Evolutionary conservation across 208 protist species (phyloP).

Genomic region (Wallacemonas collosoma): DNA sequence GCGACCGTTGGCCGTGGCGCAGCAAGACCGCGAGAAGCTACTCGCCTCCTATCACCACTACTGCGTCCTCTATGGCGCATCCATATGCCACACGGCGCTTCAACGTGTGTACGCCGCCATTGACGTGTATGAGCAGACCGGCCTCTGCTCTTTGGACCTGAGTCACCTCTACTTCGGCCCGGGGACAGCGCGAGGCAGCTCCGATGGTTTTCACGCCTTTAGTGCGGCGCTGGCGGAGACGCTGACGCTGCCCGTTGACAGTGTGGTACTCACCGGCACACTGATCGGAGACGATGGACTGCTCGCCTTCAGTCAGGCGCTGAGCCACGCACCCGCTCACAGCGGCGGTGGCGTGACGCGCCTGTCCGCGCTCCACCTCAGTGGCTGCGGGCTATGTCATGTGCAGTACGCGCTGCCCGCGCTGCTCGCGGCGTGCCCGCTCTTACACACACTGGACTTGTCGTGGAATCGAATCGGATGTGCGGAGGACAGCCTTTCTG

Average conservation of each 20-base stretch:
- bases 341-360: neutral
- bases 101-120: constrained; percentile 1
- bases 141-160: neutral
- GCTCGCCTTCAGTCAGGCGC: neutral
- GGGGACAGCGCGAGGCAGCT: neutral
- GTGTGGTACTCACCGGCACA: neutral
- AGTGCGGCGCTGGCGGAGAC: neutral
- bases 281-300: neutral
- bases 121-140: neutral
- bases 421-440: constrained; percentile 30
- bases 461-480: constrained; percentile 54
- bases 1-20: neutral
- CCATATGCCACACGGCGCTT: constrained; percentile 2
- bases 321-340: neutral
- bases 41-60: neutral
- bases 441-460: constrained; percentile 37
- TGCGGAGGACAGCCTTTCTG: constrained; percentile 21
- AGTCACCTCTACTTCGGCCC: constrained; percentile 5
- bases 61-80: neutral
- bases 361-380: constrained; percentile 22
- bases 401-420: constrained; percentile 27
- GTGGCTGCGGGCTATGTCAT: constrained; percentile 14
- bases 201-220: constrained; percentile 9
- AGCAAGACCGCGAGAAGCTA: neutral
- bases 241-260: neutral